Evolutionary conservation across 495 filamentous ascomycete species (phyloP).

Genomic region (Gamarada debralockiae): DNA sequence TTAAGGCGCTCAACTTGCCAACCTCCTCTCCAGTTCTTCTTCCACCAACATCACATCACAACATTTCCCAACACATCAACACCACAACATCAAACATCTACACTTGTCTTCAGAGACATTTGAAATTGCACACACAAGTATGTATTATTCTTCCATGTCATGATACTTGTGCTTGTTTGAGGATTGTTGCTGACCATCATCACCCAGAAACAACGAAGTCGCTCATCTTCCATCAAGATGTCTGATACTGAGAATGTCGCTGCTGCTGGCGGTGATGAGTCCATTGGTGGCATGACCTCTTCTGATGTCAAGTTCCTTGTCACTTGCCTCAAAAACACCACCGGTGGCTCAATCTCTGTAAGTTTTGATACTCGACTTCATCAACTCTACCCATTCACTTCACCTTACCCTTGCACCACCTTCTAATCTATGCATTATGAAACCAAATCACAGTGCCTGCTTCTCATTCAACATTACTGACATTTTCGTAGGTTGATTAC

Average conservation of each 20-base stretch:
- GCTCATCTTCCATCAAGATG: not conserved
- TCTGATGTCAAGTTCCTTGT: conserved; percentile 12
- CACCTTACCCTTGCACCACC: not conserved
- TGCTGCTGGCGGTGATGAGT: not conserved
- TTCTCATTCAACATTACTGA: no score
- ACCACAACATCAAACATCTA: not conserved
- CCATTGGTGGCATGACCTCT: conserved; percentile 1
- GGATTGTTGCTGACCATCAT: not conserved
- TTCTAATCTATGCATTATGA: not conserved
- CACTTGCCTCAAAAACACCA: conserved; percentile 7
- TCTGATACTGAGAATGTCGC: not conserved
- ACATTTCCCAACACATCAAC: not conserved
- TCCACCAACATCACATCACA: not conserved
- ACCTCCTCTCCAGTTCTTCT: not conserved
- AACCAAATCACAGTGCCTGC: conserved; percentile 2
- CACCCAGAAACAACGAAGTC: not conserved
- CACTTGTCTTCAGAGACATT: not conserved
- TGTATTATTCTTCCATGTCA: not conserved
- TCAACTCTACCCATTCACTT: not conserved
- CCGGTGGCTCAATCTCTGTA: conserved; percentile 7
- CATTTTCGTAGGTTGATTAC: conserved; percentile 26
- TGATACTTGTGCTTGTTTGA: not conserved
- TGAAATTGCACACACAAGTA: not conserved
- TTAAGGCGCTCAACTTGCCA: no score
- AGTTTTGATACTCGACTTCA: no score